Evolutionary conservation across 2,329 filamentous ascomycete genomes (phyloP).

Genomic region (Penicillium sp.): DNA sequence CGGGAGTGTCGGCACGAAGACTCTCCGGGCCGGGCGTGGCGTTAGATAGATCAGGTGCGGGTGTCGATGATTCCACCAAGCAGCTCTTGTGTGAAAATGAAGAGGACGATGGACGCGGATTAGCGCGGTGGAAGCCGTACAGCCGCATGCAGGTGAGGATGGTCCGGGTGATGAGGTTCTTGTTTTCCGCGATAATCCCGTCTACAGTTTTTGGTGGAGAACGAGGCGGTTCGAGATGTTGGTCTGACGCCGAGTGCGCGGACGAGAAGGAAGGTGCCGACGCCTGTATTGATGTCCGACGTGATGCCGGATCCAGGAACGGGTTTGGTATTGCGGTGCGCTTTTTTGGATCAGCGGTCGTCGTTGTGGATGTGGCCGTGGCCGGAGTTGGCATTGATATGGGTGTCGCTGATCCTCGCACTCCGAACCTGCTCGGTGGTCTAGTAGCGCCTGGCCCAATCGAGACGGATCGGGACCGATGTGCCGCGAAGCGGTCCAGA

Average conservation of each 20-base stretch:
- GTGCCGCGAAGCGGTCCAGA: constrained; percentile 25
- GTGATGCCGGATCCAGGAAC: constrained; percentile 17
- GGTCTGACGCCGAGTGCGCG: constrained; percentile 11
- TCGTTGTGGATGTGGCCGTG: background rate
- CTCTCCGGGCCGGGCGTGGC: constrained; percentile 10
- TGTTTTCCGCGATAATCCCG: constrained; percentile 33
- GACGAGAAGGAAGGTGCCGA: constrained; percentile 12
- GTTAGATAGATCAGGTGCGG: constrained; percentile 4
- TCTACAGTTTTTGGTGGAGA: constrained; percentile 25
- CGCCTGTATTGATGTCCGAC: constrained; percentile 6
- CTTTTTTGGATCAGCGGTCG: constrained; percentile 17
- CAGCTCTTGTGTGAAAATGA: constrained; percentile 13
- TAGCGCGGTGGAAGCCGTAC: constrained; percentile 37
- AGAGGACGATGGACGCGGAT: constrained; percentile 18
- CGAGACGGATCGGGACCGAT: constrained; percentile 31
- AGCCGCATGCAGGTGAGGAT: constrained; percentile 41
- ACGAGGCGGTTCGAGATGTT: constrained; percentile 11
- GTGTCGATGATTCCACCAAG: background rate
- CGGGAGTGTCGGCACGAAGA: constrained; percentile 16
- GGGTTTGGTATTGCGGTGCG: constrained; percentile 22
- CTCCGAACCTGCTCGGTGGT: constrained; percentile 14
- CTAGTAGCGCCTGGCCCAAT: constrained; percentile 23
- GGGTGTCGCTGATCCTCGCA: constrained; percentile 4
- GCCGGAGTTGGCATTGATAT: background rate
- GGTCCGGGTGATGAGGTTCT: constrained; percentile 37